These are phyloP conservation scores for Annulohypoxylon stygium DNA, from an alignment of 495 filamentous ascomycete species.

Conservation along the genomic window DNA sequence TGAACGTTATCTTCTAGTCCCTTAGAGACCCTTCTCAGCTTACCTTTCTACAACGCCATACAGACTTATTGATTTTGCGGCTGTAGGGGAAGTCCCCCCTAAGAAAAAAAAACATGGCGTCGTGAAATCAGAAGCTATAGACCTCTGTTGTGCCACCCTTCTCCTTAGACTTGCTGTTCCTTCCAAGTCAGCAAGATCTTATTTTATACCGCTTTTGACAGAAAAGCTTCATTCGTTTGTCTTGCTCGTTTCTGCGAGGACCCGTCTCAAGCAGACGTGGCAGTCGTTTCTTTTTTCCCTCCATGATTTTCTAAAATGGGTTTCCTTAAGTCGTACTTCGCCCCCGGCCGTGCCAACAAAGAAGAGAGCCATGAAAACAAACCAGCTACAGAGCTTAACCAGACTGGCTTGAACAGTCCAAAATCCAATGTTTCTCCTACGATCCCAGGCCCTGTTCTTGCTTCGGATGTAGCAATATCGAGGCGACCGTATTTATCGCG, in stretches of 20 bases:
- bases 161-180: not conserved
- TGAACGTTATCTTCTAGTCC: constrained; percentile 24
- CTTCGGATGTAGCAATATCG: constrained; percentile 24
- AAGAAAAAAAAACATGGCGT: constrained; percentile 29
- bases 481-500: constrained; percentile 33
- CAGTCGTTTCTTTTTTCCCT: constrained; percentile 26
- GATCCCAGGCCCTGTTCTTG: not conserved
- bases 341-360: constrained; percentile 39
- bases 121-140: constrained; percentile 28
- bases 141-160: constrained; percentile 26
- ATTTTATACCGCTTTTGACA: not conserved
- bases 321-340: constrained; percentile 51
- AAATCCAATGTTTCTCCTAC: not conserved
- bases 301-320: constrained; percentile 39
- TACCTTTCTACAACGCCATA: constrained; percentile 29
- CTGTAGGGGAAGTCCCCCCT: constrained; percentile 16
- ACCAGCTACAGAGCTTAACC: constrained; percentile 6
- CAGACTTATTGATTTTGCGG: constrained; percentile 19
- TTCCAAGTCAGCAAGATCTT: not conserved
- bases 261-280: constrained; percentile 26
- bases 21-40: constrained; percentile 22
- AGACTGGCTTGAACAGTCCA: constrained; percentile 7
- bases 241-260: constrained; percentile 6
- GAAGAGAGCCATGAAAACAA: constrained; percentile 32
- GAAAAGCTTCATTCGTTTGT: not conserved